A percentile compares a stretch with the other conserved stretches of the same genome.
Evolutionary conservation across 2,329 filamentous ascomycete species (phyloP).

Genomic region (Cephalotrichum gorgonifer): DNA sequence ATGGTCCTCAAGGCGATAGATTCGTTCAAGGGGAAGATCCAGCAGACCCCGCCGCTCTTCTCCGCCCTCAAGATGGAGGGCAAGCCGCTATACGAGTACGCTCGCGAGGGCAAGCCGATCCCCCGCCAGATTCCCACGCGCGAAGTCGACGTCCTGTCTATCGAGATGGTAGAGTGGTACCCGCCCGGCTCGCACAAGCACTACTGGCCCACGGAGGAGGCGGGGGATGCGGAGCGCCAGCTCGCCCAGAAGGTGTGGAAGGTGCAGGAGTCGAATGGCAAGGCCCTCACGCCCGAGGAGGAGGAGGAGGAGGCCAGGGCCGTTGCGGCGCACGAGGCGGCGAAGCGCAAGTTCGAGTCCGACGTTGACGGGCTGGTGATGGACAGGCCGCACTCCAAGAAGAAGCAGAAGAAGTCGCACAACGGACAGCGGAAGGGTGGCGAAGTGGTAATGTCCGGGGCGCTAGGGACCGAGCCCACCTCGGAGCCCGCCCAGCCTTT

Average conservation of each 20-base stretch:
- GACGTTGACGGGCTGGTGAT: conserved; percentile 45
- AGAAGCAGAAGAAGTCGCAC: conserved; percentile 21
- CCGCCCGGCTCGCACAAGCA: conserved; percentile 73
- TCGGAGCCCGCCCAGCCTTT: conserved; percentile 1
- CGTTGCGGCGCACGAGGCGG: conserved; percentile 42
- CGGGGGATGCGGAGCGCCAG: conserved; percentile 61
- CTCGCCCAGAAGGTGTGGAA: conserved; percentile 65
- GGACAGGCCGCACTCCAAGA: conserved; percentile 32
- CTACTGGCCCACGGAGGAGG: conserved; percentile 71
- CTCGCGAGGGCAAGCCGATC: conserved; percentile 76
- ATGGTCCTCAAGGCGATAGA: conserved; percentile 67
- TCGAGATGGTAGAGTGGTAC: conserved; percentile 77
- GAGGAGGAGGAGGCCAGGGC: conserved; percentile 45
- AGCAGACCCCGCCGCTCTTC: conserved; percentile 86
- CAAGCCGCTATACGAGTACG: conserved; percentile 93
- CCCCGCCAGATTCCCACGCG: conserved; percentile 76
- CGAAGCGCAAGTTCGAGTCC: conserved; percentile 49
- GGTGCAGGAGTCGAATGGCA: conserved; percentile 37
- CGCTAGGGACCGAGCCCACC: conserved; percentile 35
- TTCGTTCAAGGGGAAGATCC: conserved; percentile 69
- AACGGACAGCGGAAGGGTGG: conserved; percentile 13
- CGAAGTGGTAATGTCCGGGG: conserved; percentile 45
- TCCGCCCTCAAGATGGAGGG: conserved; percentile 89
- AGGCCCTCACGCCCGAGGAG: conserved; percentile 41
- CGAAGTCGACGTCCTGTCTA: conserved; percentile 63